A percentile compares a stretch with the other conserved stretches of the same genome.
Evolutionary conservation across 2,329 filamentous ascomycete genomes (phyloP).

Genomic region (Aspergillus sp.): DNA sequence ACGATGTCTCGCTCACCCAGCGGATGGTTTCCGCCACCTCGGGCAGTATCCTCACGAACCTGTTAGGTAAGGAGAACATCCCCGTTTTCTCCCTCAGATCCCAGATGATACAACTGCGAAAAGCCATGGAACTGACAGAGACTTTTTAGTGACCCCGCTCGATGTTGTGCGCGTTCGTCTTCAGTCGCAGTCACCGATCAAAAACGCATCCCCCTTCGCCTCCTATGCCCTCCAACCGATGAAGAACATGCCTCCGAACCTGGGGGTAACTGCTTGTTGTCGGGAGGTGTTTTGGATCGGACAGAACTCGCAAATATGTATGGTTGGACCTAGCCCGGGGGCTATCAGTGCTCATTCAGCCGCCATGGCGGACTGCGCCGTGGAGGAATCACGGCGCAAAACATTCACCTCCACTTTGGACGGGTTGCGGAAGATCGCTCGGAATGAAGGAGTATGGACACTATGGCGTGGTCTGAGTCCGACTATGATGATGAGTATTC

Average conservation of each 20-base stretch:
- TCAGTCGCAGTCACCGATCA: conserved; percentile 71
- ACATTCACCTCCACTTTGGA: conserved; percentile 91
- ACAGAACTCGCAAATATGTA: conserved; percentile 76
- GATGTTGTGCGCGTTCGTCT: conserved; percentile 94
- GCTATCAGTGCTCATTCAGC: conserved; percentile 44
- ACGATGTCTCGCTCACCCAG: conserved; percentile 73
- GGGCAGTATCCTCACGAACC: conserved; percentile 83
- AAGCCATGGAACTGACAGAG: not conserved
- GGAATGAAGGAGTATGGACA: conserved; percentile 82
- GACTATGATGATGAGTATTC: conserved; percentile 89
- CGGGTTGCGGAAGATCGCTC: conserved; percentile 88
- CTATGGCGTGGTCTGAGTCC: conserved; percentile 94
- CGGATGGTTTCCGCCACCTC: conserved; percentile 94
- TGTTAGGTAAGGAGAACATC: conserved; percentile 65
- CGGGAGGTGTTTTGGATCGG: conserved; percentile 96
- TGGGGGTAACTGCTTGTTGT: conserved; percentile 92
- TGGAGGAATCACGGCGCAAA: conserved; percentile 79
- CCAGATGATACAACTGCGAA: not conserved
- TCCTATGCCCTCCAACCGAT: conserved; percentile 53
- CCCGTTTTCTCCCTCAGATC: not conserved
- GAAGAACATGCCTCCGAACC: conserved; percentile 73
- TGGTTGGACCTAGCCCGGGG: conserved; percentile 56
- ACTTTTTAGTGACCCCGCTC: conserved; percentile 75
- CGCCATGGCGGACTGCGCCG: conserved; percentile 69
- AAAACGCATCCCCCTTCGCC: conserved; percentile 56